Conservation (phyloP, 352 stramenopile genomes). For the Phytophthora agathidicida region DNA sequence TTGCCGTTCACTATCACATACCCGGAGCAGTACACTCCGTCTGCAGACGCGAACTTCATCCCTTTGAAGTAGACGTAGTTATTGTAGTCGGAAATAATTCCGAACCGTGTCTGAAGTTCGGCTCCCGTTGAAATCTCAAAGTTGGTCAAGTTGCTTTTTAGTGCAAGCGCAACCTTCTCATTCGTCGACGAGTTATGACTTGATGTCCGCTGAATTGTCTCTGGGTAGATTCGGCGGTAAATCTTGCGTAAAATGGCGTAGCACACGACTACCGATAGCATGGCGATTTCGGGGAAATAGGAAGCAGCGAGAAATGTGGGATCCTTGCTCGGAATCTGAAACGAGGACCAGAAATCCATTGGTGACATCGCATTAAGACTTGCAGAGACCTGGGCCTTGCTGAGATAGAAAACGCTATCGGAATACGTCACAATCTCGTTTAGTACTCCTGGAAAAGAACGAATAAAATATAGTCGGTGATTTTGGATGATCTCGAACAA, state of each 20-base stretch:
- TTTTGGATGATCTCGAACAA: constrained; percentile 25
- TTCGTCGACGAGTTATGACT: constrained; percentile 9
- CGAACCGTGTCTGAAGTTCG: constrained; percentile 29
- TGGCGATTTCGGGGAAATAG: constrained; percentile 17
- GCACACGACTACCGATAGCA: constrained; percentile 1
- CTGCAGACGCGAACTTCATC: constrained; percentile 38
- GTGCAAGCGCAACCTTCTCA: constrained; percentile 3
- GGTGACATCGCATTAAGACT: constrained; percentile 8
- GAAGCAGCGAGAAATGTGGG: constrained; percentile 7
- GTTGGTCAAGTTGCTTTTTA: constrained; percentile 24
- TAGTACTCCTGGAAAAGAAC: background rate
- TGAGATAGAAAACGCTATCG: constrained; percentile 3
- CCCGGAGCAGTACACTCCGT: constrained; percentile 37
- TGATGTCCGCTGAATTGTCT: constrained; percentile 5
- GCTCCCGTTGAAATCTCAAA: constrained; percentile 36
- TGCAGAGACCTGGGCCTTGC: background rate
- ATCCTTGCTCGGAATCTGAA: constrained; percentile 15
- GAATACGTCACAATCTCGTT: constrained; percentile 14
- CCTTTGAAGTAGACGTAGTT: constrained; percentile 39
- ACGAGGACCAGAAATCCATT: constrained; percentile 18
- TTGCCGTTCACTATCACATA: constrained; percentile 42
- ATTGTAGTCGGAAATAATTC: constrained; percentile 40
- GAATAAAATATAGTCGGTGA: constrained; percentile 2
- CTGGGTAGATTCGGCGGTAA: constrained; percentile 9
- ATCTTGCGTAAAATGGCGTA: constrained; percentile 21